Base-by-base conservation (phyloP, 75 land plant species). In the Sequoia sempervirens region DNA sequence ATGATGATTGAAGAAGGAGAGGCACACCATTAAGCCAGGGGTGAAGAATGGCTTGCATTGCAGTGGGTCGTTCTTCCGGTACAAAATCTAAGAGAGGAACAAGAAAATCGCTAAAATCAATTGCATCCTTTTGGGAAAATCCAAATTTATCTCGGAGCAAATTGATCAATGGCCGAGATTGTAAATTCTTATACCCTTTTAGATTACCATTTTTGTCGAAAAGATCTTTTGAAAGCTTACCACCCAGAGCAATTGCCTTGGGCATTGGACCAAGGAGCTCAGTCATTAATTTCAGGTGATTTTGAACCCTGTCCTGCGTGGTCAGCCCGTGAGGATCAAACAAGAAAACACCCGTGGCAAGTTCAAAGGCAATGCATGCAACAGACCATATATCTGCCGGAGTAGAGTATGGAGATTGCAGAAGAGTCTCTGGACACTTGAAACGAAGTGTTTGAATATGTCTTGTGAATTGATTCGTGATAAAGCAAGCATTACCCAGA, bases 301-400 rank as follows among this genome's bases (percentile, higher is more conserved):
- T 95, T 94, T 94, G 36, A 34, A 34, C 10, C 75, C 0, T 46
- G 17, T 9, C 64, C 79, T 30, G 30, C 50, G 0, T 8, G 0
- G 36, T 34, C 36, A 34, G 36, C 36, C 36, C 36, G 36, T 96
- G 88, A 12, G 53, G 94, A 94, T 52, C 93, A 90, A 37, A 96
- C 91, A 83, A 96, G 93, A 40, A 93, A 12, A 0, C 2, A 2
- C 53, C 53, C 2, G 53, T 50, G 15, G 53, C 53, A 50, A 50
- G 53, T 50, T 50, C 53, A 50, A 50, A 50, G 53, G 53, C 53
- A 50, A 50, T 50, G 53, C 53, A 50, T 50, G 53, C 98, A 87
- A 96, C 90, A 20, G 96, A 96, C 98, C 96, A 96, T 75, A 94
- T 83, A 85, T 96, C 96, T 11, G 94, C 96, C 54, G 98, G 88